phyloP scores from a whole-genome alignment of 1,139 yeast genomes.

The Tardiomyces blankii region DNA sequence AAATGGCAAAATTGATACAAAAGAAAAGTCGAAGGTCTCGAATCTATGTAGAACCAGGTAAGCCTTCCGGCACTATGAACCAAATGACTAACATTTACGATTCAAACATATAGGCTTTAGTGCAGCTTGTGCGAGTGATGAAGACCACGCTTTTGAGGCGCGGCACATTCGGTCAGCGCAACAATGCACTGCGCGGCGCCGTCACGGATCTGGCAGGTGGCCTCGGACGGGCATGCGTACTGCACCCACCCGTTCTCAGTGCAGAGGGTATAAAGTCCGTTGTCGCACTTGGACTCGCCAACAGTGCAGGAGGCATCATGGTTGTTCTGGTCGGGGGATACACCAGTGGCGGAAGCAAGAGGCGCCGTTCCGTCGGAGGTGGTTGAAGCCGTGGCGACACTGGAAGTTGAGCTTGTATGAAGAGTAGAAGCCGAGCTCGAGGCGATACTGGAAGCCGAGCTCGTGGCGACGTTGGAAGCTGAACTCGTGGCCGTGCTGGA shows the following conservation, averaged over 20 bases:
- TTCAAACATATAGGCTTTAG: too few relatives aligned
- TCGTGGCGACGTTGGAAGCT: too few relatives aligned
- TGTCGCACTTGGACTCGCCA: not conserved
- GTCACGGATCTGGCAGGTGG: not conserved
- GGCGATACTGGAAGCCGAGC: too few relatives aligned
- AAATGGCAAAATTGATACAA: too few relatives aligned
- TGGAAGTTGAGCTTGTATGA: too few relatives aligned
- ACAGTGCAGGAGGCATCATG: not conserved
- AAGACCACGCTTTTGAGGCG: not conserved
- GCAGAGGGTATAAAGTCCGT: not conserved
- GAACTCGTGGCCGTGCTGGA: too few relatives aligned
- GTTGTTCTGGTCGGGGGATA: not conserved
- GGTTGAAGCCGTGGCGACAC: not conserved
- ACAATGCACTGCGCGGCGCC: not conserved
- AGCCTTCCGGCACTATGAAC: too few relatives aligned
- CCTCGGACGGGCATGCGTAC: not conserved
- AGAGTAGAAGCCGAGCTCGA: too few relatives aligned
- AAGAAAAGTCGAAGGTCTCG: too few relatives aligned
- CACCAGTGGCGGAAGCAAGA: not conserved
- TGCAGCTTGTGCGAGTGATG: not conserved
- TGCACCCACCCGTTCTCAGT: not conserved
- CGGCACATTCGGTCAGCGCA: not conserved
- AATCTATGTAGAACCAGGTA: too few relatives aligned
- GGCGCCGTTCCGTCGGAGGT: conserved; percentile 1
- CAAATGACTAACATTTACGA: too few relatives aligned